Conservation (phyloP, 2,329 filamentous ascomycete species). For the Proliferodiscus dingleyae region DNA sequence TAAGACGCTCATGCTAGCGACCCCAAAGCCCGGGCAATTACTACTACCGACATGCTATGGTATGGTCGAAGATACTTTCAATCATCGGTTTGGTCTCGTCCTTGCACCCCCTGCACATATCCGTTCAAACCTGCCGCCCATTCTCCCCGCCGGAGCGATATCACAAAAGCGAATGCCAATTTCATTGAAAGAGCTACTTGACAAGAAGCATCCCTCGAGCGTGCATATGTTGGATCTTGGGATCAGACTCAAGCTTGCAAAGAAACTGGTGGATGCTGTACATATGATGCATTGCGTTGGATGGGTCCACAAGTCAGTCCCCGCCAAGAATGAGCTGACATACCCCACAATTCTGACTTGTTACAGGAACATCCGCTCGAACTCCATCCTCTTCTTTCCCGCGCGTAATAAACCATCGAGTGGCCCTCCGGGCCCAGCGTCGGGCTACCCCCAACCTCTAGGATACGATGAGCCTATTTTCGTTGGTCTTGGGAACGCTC, state of each 20-base stretch:
- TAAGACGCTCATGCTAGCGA: conserved; percentile 25
- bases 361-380: conserved; percentile 30
- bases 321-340: background rate
- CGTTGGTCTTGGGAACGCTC: conserved; percentile 37
- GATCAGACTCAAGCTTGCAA: conserved; percentile 39
- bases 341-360: background rate
- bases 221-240: conserved; percentile 36
- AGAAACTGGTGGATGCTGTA: conserved; percentile 40
- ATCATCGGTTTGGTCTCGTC: conserved; percentile 21
- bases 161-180: conserved; percentile 25
- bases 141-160: conserved; percentile 24
- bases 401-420: conserved; percentile 31
- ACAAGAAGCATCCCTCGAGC: conserved; percentile 21
- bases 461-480: conserved; percentile 32
- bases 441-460: conserved; percentile 22
- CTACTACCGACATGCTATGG: conserved; percentile 26
- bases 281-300: conserved; percentile 32
- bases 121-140: conserved; percentile 19
- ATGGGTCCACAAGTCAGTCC: conserved; percentile 44
- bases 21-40: conserved; percentile 21
- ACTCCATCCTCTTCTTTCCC: conserved; percentile 41
- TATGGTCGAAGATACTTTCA: conserved; percentile 22
- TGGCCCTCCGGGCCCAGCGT: conserved; percentile 34
- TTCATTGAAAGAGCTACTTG: conserved; percentile 20
- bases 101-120: conserved; percentile 26